Evolutionary conservation across 2,329 filamentous ascomycete genomes (phyloP).

Genomic region (Beauveria brongniartii): DNA sequence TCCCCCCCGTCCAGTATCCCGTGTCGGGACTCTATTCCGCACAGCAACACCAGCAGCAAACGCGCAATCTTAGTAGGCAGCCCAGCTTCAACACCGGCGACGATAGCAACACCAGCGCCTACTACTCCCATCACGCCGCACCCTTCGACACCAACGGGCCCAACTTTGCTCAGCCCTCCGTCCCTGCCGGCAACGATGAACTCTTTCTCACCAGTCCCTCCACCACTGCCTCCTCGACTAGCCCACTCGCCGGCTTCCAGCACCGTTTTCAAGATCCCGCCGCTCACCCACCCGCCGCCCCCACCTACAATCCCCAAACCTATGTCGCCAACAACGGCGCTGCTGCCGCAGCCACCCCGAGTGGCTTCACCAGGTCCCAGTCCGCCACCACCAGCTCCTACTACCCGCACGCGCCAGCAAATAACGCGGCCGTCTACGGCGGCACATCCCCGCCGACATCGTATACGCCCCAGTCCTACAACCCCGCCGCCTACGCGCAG

Average conservation of each 20-base stretch:
- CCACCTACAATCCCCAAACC: conserved; percentile 63
- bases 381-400: conserved; percentile 44
- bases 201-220: conserved; percentile 51
- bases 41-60: conserved; percentile 20
- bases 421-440: conserved; percentile 28
- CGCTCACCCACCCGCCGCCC: conserved; percentile 36
- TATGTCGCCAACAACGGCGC: conserved; percentile 33
- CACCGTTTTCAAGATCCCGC: conserved; percentile 41
- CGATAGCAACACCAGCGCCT: conserved; percentile 41
- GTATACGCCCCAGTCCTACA: conserved; percentile 48
- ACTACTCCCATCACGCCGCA: conserved; percentile 32
- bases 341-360: conserved; percentile 10
- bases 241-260: conserved; percentile 43
- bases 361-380: conserved; percentile 35
- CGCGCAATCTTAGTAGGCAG: conserved; percentile 38
- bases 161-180: conserved; percentile 15
- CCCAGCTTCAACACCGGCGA: conserved; percentile 73
- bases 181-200: conserved; percentile 42
- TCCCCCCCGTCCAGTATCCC: conserved; percentile 58
- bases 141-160: conserved; percentile 17
- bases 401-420: conserved; percentile 31
- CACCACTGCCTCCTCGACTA: conserved; percentile 20
- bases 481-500: conserved; percentile 49
- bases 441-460: conserved; percentile 30
- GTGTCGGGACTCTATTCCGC: conserved; percentile 30